These are phyloP conservation scores for Echeveria elegans DNA, from an alignment of 164 flowering plant species.

Conservation along the genomic window DNA sequence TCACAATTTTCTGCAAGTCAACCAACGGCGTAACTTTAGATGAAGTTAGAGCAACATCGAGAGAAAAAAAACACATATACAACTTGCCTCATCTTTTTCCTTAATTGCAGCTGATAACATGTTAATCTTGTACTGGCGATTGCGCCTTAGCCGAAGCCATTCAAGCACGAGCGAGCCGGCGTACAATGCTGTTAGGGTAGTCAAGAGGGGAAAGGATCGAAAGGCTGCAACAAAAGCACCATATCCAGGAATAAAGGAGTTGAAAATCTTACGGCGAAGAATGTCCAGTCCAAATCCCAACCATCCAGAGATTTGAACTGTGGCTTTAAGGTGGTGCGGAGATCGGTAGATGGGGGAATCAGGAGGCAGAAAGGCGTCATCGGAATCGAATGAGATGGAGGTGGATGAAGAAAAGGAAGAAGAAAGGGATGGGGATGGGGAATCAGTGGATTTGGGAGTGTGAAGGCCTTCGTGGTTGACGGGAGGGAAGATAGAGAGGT, in stretches of 20 bases:
- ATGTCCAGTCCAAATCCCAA: constrained; percentile 12
- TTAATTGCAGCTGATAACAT: constrained; percentile 16
- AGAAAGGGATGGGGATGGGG: neutral
- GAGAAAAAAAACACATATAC: too few relatives aligned
- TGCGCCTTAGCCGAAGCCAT: constrained; percentile 11
- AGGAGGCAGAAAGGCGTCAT: neutral
- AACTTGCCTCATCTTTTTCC: constrained; percentile 35
- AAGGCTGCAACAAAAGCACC: neutral
- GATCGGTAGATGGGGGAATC: neutral
- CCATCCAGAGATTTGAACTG: constrained; percentile 8
- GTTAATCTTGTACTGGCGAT: constrained; percentile 8
- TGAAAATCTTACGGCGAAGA: constrained; percentile 10
- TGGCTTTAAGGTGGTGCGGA: neutral
- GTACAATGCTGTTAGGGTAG: constrained; percentile 7
- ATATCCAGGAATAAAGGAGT: neutral
- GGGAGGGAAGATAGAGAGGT: constrained; percentile 24
- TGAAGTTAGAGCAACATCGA: neutral
- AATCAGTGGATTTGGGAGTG: neutral
- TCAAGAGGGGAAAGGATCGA: constrained; percentile 3
- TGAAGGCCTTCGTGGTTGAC: constrained; percentile 33
- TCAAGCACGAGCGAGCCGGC: constrained; percentile 12
- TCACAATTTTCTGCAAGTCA: constrained; percentile 39
- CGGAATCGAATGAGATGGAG: constrained; percentile 9
- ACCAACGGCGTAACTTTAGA: neutral
- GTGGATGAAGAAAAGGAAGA: constrained; percentile 9